Percentiles rank a stretch among this genome's conserved stretches.
phyloP scores from a whole-genome alignment of 106 monocot species.

The Phalaenopsis equestris region DNA sequence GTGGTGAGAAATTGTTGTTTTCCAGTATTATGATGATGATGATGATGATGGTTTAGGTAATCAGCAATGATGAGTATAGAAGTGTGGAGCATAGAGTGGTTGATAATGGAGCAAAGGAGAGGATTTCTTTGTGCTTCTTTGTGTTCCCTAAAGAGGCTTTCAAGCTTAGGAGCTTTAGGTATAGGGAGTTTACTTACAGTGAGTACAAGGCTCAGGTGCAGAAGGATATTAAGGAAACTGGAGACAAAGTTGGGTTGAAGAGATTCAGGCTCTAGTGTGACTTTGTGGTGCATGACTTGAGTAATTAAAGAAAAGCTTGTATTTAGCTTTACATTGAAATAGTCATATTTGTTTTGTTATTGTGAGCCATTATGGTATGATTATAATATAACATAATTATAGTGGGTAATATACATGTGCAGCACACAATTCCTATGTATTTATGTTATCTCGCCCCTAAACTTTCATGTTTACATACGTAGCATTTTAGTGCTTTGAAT shows the following conservation, averaged over 20 bases:
- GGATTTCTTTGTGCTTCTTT: constrained; percentile 64
- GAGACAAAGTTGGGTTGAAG: constrained; percentile 52
- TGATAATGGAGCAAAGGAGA: constrained; percentile 32
- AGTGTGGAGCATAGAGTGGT: constrained; percentile 62
- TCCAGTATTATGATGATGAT: not conserved
- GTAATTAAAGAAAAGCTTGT: not conserved
- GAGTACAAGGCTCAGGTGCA: constrained; percentile 52
- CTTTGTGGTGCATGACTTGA: not conserved
- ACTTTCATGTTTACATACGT: too few relatives aligned
- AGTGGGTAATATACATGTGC: too few relatives aligned
- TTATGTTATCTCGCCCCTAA: too few relatives aligned
- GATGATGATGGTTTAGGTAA: constrained; percentile 24
- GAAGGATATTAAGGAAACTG: constrained; percentile 38
- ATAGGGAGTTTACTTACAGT: constrained; percentile 47
- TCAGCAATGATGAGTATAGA: constrained; percentile 50
- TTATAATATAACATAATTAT: too few relatives aligned
- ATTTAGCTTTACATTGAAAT: too few relatives aligned
- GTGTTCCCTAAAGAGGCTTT: constrained; percentile 48
- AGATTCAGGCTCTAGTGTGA: constrained; percentile 21
- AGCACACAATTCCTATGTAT: too few relatives aligned
- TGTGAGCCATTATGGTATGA: too few relatives aligned
- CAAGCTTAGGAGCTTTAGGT: constrained; percentile 28
- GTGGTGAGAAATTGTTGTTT: too few relatives aligned
- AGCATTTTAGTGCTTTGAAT: too few relatives aligned
- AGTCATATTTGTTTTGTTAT: too few relatives aligned